A percentile compares a stretch with the other conserved stretches of the same genome.
phyloP scores from a whole-genome alignment of 2,329 filamentous ascomycete species.

The Monilinia laxa region DNA sequence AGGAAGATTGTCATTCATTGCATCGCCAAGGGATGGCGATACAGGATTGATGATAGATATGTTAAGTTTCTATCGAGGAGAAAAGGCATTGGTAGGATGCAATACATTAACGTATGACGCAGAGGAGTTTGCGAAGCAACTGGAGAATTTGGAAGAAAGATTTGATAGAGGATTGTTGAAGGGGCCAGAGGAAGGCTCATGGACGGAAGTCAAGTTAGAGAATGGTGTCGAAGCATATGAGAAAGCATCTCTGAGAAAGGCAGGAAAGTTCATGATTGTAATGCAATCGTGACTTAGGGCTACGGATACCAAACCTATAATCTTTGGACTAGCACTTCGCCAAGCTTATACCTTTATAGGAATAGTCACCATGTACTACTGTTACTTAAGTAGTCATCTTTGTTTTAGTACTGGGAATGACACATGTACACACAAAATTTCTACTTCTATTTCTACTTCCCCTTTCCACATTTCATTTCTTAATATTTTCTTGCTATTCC shows the following conservation, averaged over 20 bases:
- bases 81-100: slow-evolving; percentile 30
- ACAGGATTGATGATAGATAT: slow-evolving; percentile 33
- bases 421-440: no score
- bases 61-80: slow-evolving; percentile 34
- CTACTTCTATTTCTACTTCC: no score
- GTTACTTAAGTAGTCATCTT: no score
- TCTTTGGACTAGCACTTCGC: no score
- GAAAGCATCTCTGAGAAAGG: slow-evolving; percentile 27
- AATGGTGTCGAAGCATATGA: slow-evolving; percentile 33
- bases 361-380: no score
- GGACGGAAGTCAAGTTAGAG: slow-evolving; percentile 30
- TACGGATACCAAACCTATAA: no score
- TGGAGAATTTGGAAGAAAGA: slow-evolving; percentile 50
- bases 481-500: no score
- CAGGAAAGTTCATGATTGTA: slow-evolving; percentile 33
- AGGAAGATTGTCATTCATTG: slow-evolving; percentile 33
- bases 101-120: slow-evolving; percentile 33
- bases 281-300: slow-evolving; percentile 20
- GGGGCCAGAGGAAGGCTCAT: slow-evolving; percentile 25
- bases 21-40: slow-evolving; percentile 31
- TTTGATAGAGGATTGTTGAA: slow-evolving; percentile 31
- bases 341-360: no score
- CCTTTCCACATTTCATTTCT: no score
- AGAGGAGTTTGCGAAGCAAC: slow-evolving; percentile 29
- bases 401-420: no score